Evolutionary conservation across 495 filamentous ascomycete species (phyloP), one percentile per base, ranked within the genome.

Genomic region (Talaromyces liani): DNA sequence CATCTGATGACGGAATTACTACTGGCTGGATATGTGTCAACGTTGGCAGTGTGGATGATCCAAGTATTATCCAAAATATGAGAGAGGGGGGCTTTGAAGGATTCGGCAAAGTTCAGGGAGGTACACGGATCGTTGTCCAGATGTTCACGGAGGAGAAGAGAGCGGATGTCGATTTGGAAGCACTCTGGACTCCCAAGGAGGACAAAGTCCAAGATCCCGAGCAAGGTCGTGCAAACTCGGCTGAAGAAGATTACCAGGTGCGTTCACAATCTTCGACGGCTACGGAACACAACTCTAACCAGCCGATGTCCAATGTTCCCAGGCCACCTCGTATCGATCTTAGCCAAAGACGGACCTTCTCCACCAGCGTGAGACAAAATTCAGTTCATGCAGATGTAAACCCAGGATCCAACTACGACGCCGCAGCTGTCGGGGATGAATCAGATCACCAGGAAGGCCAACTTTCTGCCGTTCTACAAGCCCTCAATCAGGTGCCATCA

Each of bases 11-110:
- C 68, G 93, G 91, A 1, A 90, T 96, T 41, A 84, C 85, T 29
- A 95, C 92, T 16, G 92, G 92, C 1, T 98, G 94, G 94, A 89
- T 98, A 8, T 98, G 95, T 75, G 90, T 98, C 49, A 93, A 96
- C 73, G 79, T 92, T 2, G 91, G 92, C 1, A 80, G 81, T 16
- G 82, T 96, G 12, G 70, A 74, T 27, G 69, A 72, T 4, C 69
- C 71, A 56, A 74, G 65, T 66, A 72, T 55, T 71, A 73, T 66
- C 63, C 74, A 75, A 66, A 58, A 64, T 49, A 61, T 65, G 27
- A 72, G 67, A n/a, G 85, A 74, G 65, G 74, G 69, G 55, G 67
- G 63, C 16, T 87, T 82, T 71, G 87, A 82, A 60, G 92, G 92
- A 4, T 97, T 97, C 74, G 90, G 91, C n/a, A 77, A 81, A 22